Percentiles rank a stretch among this genome's conserved stretches.
These are phyloP conservation scores for Zasmidium citrigriseum DNA, from an alignment of 2,329 filamentous ascomycete species.

Conservation along the genomic window DNA sequence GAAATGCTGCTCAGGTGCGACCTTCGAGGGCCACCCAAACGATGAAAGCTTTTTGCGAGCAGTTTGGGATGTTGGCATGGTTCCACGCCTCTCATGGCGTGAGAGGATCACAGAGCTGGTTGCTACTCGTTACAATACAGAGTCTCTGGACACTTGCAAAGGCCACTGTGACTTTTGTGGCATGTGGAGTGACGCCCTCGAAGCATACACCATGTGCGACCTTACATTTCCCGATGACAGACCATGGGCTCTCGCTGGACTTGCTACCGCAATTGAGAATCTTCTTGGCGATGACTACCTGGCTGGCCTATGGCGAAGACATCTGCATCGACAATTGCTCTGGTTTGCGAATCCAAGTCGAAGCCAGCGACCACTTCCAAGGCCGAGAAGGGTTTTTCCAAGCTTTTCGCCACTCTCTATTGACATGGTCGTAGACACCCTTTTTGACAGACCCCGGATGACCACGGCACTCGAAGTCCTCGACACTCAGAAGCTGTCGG, in stretches of 20 bases:
- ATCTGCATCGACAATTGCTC: not conserved
- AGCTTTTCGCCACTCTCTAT: too few species aligned
- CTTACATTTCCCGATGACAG: not conserved
- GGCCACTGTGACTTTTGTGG: not conserved
- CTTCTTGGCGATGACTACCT: not conserved
- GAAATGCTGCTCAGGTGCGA: not conserved
- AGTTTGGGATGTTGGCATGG: not conserved
- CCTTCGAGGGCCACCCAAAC: not conserved
- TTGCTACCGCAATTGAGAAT: not conserved
- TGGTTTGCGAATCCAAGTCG: too few species aligned
- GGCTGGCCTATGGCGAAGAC: not conserved
- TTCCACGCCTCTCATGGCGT: not conserved
- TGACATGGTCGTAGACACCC: too few species aligned
- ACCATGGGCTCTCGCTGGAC: not conserved
- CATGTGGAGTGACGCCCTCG: not conserved
- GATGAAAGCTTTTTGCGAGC: too few species aligned
- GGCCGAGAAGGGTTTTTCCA: too few species aligned
- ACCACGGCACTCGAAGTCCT: too few species aligned
- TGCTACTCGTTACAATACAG: too few species aligned
- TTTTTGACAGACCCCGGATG: too few species aligned
- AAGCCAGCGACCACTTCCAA: too few species aligned
- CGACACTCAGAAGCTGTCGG: too few species aligned
- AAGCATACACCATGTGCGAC: not conserved
- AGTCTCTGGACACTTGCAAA: not conserved
- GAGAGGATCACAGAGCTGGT: not conserved